Conservation (phyloP, 768 basidiomycete genomes). For the Termitomyces sp. region DNA sequence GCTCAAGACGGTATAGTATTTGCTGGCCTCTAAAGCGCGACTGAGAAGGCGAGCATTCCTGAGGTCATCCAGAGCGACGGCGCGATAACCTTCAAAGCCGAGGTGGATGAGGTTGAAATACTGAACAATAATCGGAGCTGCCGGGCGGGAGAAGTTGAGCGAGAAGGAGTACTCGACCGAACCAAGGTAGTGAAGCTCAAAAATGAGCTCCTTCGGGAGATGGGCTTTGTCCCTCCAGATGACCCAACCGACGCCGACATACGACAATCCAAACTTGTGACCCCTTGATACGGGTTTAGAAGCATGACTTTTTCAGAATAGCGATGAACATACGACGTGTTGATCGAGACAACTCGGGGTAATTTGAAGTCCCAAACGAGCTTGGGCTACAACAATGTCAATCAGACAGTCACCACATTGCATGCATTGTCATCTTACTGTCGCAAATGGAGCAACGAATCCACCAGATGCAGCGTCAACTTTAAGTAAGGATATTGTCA, state of each 20-base stretch:
- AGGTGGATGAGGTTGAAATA: constrained; percentile 66
- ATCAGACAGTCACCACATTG: constrained; percentile 25
- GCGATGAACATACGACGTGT: constrained; percentile 38
- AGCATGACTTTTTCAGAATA: background rate
- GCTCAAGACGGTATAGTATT: constrained; percentile 52
- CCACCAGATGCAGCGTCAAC: constrained; percentile 68
- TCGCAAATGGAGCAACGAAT: constrained; percentile 66
- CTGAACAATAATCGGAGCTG: constrained; percentile 61
- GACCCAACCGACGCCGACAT: constrained; percentile 66
- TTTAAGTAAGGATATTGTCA: constrained; percentile 37
- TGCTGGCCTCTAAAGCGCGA: constrained; percentile 56
- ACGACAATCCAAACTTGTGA: constrained; percentile 60
- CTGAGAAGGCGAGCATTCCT: constrained; percentile 64
- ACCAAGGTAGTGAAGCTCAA: constrained; percentile 61
- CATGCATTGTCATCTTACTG: constrained; percentile 21
- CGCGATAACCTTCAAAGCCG: constrained; percentile 58
- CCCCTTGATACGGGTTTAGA: constrained; percentile 35
- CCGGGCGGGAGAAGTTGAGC: constrained; percentile 61
- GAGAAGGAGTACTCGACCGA: constrained; percentile 76
- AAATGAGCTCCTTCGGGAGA: constrained; percentile 71
- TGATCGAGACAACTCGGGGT: constrained; percentile 62
- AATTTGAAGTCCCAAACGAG: constrained; percentile 63
- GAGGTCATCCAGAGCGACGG: constrained; percentile 49
- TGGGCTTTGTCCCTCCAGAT: constrained; percentile 63
- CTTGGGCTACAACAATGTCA: constrained; percentile 40